Evolutionary conservation across 768 basidiomycete species (phyloP).

Genomic region (Serendipita vermifera): DNA sequence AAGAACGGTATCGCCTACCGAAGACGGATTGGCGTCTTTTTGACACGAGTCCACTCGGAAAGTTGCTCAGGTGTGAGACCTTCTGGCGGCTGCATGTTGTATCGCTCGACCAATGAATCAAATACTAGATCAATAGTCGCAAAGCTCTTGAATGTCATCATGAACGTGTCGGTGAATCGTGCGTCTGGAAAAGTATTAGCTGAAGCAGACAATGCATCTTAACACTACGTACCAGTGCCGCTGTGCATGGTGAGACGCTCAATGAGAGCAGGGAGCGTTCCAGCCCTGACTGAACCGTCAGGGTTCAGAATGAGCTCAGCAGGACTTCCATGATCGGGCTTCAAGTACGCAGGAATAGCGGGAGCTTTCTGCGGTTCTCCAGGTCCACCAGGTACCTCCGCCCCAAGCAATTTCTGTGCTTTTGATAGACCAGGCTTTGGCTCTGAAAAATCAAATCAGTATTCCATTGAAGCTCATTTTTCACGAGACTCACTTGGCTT

Average conservation of each 20-base stretch:
- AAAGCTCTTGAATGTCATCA: conserved; percentile 95
- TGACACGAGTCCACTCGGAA: conserved; percentile 70
- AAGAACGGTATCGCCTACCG: conserved; percentile 40
- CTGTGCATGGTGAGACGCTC: conserved; percentile 88
- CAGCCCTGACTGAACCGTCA: conserved; percentile 74
- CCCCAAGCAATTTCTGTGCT: conserved; percentile 48
- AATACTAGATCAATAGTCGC: conserved; percentile 72
- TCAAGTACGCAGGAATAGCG: conserved; percentile 71
- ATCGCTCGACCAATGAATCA: conserved; percentile 66
- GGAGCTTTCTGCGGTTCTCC: conserved; percentile 26
- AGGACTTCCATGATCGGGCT: conserved; percentile 54
- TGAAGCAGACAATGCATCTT: not conserved
- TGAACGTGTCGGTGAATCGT: conserved; percentile 73
- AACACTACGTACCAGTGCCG: conserved; percentile 47
- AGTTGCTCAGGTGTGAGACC: conserved; percentile 47
- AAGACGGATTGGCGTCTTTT: conserved; percentile 76
- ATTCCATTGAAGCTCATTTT: not conserved
- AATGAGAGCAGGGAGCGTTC: conserved; percentile 72
- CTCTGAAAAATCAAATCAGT: not conserved
- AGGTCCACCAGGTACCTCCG: conserved; percentile 36
- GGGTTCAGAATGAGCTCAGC: conserved; percentile 76
- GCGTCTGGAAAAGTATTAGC: conserved; percentile 37
- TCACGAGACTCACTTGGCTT: not conserved
- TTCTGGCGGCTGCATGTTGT: conserved; percentile 61
- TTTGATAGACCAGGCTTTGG: not conserved